A percentile compares a stretch with the other conserved stretches of the same genome.
These are phyloP conservation scores for Cladosporium sp. DNA, from an alignment of 2,329 filamentous ascomycete genomes.

Conservation along the genomic window DNA sequence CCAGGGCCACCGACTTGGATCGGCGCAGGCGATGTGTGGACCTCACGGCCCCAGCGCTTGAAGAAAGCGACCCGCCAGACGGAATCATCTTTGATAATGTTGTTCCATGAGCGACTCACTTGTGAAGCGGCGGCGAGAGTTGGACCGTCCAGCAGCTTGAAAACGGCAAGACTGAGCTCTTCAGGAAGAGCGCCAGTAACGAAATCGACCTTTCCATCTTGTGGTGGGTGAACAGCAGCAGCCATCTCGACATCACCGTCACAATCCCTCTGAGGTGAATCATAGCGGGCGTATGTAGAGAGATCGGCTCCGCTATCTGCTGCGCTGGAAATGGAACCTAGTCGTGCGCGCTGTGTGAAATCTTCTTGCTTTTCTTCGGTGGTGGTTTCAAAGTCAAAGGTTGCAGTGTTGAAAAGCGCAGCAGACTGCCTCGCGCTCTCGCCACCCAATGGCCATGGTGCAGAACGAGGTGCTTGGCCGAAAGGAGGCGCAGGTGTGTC, in stretches of 20 bases:
- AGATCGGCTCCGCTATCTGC: conserved; percentile 43
- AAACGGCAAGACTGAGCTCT: conserved; percentile 61
- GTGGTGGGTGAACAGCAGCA: neutral
- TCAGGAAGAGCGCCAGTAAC: conserved; percentile 48
- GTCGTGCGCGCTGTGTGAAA: conserved; percentile 29
- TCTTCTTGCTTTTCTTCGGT: conserved; percentile 25
- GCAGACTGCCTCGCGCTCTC: conserved; percentile 37
- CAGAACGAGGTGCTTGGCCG: conserved; percentile 25
- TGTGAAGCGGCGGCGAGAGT: conserved; percentile 58
- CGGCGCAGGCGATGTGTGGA: conserved; percentile 48
- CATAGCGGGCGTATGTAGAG: conserved; percentile 30
- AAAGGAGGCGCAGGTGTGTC: conserved; percentile 37
- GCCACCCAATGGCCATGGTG: conserved; percentile 32
- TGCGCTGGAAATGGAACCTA: conserved; percentile 38
- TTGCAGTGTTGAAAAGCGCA: conserved; percentile 29
- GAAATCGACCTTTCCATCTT: conserved; percentile 19
- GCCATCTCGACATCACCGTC: conserved; percentile 37
- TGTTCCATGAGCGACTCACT: conserved; percentile 60
- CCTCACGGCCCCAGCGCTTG: conserved; percentile 52
- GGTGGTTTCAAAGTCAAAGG: conserved; percentile 14
- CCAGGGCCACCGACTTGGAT: conserved; percentile 55
- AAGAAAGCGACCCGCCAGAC: conserved; percentile 67
- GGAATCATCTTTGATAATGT: conserved; percentile 57
- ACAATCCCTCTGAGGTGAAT: conserved; percentile 32
- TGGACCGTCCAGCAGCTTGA: conserved; percentile 61